Evolutionary conservation across 345 rosid genomes (phyloP).

Genomic region (Lepidium aucheri): DNA sequence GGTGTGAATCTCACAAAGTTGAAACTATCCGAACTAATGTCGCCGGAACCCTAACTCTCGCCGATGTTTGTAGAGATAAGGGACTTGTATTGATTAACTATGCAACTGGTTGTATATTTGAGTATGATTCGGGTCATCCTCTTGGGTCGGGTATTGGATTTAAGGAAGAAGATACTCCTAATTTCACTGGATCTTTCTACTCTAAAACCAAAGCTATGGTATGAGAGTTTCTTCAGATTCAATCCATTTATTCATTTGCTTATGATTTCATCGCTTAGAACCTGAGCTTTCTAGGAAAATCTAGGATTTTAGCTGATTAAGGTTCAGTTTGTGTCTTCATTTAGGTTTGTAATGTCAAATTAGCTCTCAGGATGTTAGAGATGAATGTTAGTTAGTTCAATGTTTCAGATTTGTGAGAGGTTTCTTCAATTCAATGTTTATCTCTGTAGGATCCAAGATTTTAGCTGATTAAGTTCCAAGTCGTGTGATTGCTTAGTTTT

Average conservation of each 20-base stretch:
- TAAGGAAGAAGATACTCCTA: slow-evolving; percentile 87
- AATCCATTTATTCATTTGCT: neutral
- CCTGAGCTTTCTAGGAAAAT: neutral
- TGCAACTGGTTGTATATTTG: slow-evolving; percentile 89
- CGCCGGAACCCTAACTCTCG: slow-evolving; percentile 76
- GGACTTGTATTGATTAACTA: slow-evolving; percentile 66
- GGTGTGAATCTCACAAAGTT: slow-evolving; percentile 93
- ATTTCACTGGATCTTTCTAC: slow-evolving; percentile 80
- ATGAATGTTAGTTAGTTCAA: no score
- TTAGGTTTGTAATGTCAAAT: neutral
- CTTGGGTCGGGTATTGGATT: slow-evolving; percentile 78
- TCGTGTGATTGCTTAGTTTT: neutral
- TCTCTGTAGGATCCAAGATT: neutral
- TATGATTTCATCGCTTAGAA: neutral
- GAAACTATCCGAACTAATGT: slow-evolving; percentile 89
- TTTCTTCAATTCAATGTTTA: neutral
- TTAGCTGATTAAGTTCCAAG: neutral
- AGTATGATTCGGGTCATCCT: slow-evolving; percentile 63
- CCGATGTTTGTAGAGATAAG: slow-evolving; percentile 70
- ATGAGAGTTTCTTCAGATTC: slow-evolving; percentile 9
- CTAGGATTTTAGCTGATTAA: neutral
- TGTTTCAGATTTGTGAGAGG: neutral
- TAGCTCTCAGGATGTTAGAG: neutral
- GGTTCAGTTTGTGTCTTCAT: neutral
- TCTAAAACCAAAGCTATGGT: slow-evolving; percentile 98